Conservation (phyloP, 2,329 filamentous ascomycete species). For the Penicillium sp. region DNA sequence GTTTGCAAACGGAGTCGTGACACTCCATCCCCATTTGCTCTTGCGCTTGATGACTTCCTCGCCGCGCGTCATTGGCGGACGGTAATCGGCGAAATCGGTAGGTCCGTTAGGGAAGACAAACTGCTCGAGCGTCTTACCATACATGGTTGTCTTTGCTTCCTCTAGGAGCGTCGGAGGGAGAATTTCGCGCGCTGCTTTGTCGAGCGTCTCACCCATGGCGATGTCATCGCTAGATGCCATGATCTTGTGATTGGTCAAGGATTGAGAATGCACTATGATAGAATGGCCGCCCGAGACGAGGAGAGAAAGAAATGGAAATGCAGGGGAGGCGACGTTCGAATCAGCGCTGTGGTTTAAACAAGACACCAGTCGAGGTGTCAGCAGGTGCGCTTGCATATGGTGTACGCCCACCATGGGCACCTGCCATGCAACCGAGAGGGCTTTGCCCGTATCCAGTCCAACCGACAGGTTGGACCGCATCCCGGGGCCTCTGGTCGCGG, state of each 20-base stretch:
- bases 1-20: slow-evolving; percentile 62
- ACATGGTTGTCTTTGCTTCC: slow-evolving; percentile 61
- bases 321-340: slow-evolving; percentile 36
- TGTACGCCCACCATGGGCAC: slow-evolving; percentile 80
- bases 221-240: slow-evolving; percentile 70
- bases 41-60: slow-evolving; percentile 52
- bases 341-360: slow-evolving; percentile 46
- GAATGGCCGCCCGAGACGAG: slow-evolving; percentile 92
- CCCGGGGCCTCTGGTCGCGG: slow-evolving; percentile 83
- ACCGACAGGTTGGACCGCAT: slow-evolving; percentile 73
- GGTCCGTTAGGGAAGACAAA: slow-evolving; percentile 62
- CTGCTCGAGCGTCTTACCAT: slow-evolving; percentile 69
- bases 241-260: slow-evolving; percentile 63
- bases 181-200: slow-evolving; percentile 75
- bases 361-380: slow-evolving; percentile 72
- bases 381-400: slow-evolving; percentile 94
- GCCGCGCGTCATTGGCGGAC: slow-evolving; percentile 51
- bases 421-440: slow-evolving; percentile 74
- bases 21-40: slow-evolving; percentile 57
- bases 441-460: slow-evolving; percentile 80
- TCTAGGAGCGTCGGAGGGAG: slow-evolving; percentile 58
- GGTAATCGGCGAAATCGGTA: slow-evolving; percentile 46
- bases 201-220: slow-evolving; percentile 82
- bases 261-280: slow-evolving; percentile 68
- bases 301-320: slow-evolving; percentile 80